These are phyloP conservation scores for Tylopilus sp. DNA, from an alignment of 1,284 basidiomycete genomes.

Conservation along the genomic window DNA sequence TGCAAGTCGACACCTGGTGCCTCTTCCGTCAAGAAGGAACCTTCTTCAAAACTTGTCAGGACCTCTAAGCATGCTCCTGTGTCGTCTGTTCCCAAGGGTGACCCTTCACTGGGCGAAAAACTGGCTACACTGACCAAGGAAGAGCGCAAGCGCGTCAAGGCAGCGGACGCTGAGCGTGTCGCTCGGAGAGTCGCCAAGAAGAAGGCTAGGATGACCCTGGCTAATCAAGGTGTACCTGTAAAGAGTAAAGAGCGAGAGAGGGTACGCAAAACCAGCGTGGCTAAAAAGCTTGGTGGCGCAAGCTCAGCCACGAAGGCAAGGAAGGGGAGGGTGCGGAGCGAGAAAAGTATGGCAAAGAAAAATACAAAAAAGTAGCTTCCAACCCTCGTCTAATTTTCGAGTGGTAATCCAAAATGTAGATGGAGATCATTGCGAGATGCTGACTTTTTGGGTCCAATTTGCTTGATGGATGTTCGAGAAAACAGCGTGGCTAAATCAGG, in stretches of 20 bases:
- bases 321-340: slow-evolving; percentile 68
- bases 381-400: background rate
- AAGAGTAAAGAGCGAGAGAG: slow-evolving; percentile 55
- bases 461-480: no score
- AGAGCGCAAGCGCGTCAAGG: slow-evolving; percentile 86
- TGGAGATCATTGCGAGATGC: no score
- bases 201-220: slow-evolving; percentile 69
- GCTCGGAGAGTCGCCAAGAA: slow-evolving; percentile 92
- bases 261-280: slow-evolving; percentile 59
- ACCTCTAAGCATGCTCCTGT: slow-evolving; percentile 21
- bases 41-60: slow-evolving; percentile 21
- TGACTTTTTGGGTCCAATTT: no score
- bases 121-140: slow-evolving; percentile 85
- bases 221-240: slow-evolving; percentile 54
- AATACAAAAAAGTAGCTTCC: slow-evolving; percentile 66
- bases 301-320: slow-evolving; percentile 49
- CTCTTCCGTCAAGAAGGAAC: slow-evolving; percentile 21
- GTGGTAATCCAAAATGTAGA: background rate
- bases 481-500: background rate
- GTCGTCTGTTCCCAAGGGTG: slow-evolving; percentile 72
- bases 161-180: slow-evolving; percentile 80
- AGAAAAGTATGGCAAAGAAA: slow-evolving; percentile 64
- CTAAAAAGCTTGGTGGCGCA: slow-evolving; percentile 41
- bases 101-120: slow-evolving; percentile 83
- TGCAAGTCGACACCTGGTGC: slow-evolving; percentile 73